phyloP scores from a whole-genome alignment of 306 rosid species.

The Nissolia schottii region DNA sequence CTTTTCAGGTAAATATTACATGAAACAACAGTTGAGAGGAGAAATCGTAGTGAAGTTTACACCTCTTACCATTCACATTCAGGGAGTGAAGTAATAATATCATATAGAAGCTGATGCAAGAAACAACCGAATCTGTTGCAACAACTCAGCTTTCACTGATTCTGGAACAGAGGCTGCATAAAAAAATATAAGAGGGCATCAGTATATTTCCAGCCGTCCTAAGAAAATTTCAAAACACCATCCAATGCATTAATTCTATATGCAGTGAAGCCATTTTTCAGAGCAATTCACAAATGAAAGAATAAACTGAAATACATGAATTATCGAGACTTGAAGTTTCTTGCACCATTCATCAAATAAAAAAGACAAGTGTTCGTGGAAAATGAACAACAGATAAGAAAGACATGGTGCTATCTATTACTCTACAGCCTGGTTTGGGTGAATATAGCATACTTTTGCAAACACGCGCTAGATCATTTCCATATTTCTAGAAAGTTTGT shows the following conservation, averaged over 20 bases:
- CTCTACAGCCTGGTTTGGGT: too few species aligned
- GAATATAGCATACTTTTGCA: too few species aligned
- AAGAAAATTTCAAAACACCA: neutral
- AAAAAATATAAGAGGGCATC: neutral
- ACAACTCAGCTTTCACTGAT: slow-evolving; percentile 55
- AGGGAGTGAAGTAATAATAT: neutral
- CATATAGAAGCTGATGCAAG: slow-evolving; percentile 46
- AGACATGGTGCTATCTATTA: too few species aligned
- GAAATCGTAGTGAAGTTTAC: neutral
- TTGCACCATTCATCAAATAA: neutral
- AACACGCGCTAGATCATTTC: too few species aligned
- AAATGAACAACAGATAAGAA: neutral
- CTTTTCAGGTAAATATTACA: neutral
- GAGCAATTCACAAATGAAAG: neutral
- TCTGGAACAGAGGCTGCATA: slow-evolving; percentile 56
- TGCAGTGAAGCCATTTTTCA: neutral
- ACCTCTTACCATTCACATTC: neutral
- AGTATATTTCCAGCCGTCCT: neutral
- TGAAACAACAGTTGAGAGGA: neutral
- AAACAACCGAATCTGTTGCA: slow-evolving; percentile 45
- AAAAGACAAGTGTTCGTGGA: neutral
- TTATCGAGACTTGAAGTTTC: neutral
- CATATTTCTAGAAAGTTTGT: neutral
- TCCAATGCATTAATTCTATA: neutral
- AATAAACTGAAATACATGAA: neutral